phyloP scores from a whole-genome alignment of 352 stramenopile genomes.

The Pythium apleroticum region DNA sequence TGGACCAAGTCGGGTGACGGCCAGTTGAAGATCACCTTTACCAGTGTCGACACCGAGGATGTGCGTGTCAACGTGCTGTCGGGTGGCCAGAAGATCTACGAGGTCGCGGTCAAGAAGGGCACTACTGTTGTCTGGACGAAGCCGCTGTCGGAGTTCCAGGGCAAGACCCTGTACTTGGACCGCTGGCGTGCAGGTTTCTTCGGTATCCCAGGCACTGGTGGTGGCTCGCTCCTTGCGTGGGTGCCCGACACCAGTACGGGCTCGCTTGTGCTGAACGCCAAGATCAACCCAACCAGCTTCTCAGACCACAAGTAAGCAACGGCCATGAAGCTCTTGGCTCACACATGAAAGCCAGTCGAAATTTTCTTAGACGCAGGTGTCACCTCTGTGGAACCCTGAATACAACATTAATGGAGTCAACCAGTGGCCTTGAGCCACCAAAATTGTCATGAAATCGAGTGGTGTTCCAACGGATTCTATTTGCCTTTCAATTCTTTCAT shows the following conservation, averaged over 20 bases:
- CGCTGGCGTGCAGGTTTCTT: slow-evolving; percentile 60
- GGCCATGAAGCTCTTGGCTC: no score
- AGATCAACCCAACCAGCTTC: slow-evolving; percentile 38
- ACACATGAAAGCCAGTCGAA: not conserved
- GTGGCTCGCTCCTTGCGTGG: slow-evolving; percentile 64
- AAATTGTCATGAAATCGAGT: not conserved
- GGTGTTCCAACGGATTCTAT: not conserved
- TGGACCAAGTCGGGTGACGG: slow-evolving; percentile 48
- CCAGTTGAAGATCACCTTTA: slow-evolving; percentile 41
- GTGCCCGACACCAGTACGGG: slow-evolving; percentile 43
- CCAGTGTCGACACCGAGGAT: slow-evolving; percentile 43
- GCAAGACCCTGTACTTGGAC: slow-evolving; percentile 72
- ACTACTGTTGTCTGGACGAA: slow-evolving; percentile 38
- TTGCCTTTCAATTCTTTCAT: not conserved
- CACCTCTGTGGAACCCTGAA: not conserved
- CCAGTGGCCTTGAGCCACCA: not conserved
- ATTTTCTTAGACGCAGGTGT: not conserved
- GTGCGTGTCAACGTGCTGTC: slow-evolving; percentile 56
- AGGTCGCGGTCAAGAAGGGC: slow-evolving; percentile 41
- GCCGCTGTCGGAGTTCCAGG: slow-evolving; percentile 33
- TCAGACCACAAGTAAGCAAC: slow-evolving; percentile 6
- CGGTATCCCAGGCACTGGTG: slow-evolving; percentile 50
- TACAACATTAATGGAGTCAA: not conserved
- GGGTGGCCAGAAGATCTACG: slow-evolving; percentile 41
- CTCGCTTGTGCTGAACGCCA: slow-evolving; percentile 43